Evolutionary conservation across 2,329 filamentous ascomycete species (phyloP), one percentile per base, ranked within the genome.

Genomic region (Colletotrichum tanaceti): DNA sequence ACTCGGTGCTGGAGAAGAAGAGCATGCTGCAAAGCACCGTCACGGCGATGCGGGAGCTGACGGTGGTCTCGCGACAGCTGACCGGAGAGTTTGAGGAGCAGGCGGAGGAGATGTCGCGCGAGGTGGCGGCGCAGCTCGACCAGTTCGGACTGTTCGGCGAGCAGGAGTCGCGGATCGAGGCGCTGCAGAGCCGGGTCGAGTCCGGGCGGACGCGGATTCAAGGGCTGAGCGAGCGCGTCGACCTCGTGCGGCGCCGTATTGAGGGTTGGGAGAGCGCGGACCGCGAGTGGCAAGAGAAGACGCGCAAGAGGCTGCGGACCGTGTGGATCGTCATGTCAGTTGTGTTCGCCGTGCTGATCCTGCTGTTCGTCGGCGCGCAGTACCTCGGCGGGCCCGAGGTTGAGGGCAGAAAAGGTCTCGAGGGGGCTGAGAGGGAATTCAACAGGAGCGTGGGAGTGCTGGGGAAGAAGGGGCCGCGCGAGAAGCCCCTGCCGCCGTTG

Each of bases 1-100:
- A 92, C 71, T 87, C 88, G 0, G 86, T 94, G 11, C 82, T 93
- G 38, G 89, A 93, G 75, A 92, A 91, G 74, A 84, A 91, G 57
- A 85, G 85, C 58, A 78, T 84, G 1, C 81, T 94, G 44, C 89
- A 90, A 62, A 85, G 83, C 72, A 93, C 89, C 0, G 86, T 94
- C 46, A 77, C 82, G 6, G 86, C 85, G 2, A 81, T 95, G 35
- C 89, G 89, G 74, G 88, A 91, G 72, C 83, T 95, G n/a, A 88
- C 90, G 0, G 81, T 81, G 38, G 82, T 87, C 73, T 89, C 90
- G 6, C 84, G 83, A 62, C 83, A 87, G 59, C 82, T 91, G 10
- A 86, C 87, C 68, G 79, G 80, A 18, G 83, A 81, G 54, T 94
- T 94, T 74, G 80, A 85, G 65, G 78, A 79, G 20, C 89, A 92